phyloP scores from a whole-genome alignment of 805 yeast genomes.

The Nematodospora valgi region DNA sequence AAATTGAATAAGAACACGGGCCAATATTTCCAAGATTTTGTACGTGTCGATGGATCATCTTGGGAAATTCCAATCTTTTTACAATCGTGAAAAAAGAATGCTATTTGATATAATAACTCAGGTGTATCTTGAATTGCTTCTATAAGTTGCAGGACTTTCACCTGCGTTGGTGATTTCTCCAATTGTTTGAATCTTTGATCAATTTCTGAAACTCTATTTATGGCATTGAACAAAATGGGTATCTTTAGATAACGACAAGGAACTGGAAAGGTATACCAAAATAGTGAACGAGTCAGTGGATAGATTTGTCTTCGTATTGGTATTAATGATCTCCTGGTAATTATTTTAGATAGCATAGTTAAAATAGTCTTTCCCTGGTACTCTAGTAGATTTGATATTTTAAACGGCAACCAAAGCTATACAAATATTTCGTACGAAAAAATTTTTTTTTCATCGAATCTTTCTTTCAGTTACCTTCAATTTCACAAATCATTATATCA shows the following conservation, averaged over 20 bases:
- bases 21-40: neutral
- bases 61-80: conserved; percentile 23
- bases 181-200: neutral
- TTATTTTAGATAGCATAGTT: neutral
- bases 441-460: conserved; percentile 1
- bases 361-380: neutral
- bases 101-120: conserved; percentile 28
- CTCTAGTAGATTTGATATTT: too few relatives aligned
- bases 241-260: too few relatives aligned
- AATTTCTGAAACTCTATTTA: conserved; percentile 1
- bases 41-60: conserved; percentile 9
- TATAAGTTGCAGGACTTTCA: conserved; percentile 23
- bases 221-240: too few relatives aligned
- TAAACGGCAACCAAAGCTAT: too few relatives aligned
- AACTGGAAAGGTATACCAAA: too few relatives aligned
- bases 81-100: conserved; percentile 31
- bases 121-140: conserved; percentile 18
- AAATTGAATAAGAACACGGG: conserved; percentile 16
- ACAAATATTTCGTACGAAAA: too few relatives aligned
- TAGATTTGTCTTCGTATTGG: too few relatives aligned
- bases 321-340: too few relatives aligned
- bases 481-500: conserved; percentile 2
- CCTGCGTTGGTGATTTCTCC: conserved; percentile 13
- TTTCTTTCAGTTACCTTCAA: neutral
- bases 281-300: too few relatives aligned